phyloP scores from a whole-genome alignment of 2,329 filamentous ascomycete species.

The Ophiostoma piceae region DNA sequence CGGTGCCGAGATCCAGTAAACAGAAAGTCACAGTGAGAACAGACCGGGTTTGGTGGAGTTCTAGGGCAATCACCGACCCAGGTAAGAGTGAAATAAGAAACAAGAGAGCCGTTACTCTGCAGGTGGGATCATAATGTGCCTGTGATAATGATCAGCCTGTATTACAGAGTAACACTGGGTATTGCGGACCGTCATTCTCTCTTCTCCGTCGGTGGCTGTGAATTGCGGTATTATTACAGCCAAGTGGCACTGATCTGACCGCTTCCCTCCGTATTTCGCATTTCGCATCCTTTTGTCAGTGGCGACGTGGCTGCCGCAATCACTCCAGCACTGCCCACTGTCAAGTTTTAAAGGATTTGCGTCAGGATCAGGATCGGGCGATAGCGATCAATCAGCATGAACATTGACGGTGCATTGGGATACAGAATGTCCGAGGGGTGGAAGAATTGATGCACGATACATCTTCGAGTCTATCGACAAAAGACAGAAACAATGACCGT shows the following conservation, averaged over 20 bases:
- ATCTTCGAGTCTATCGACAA: neutral
- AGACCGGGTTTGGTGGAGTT: neutral
- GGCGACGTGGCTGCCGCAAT: neutral
- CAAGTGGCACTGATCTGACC: neutral
- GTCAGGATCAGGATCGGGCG: neutral
- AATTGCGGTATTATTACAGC: neutral
- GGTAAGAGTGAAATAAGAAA: neutral
- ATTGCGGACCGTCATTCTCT: neutral
- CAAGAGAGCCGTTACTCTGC: neutral
- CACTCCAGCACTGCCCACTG: neutral
- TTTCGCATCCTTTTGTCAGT: neutral
- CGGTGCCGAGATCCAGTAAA: conserved; percentile 7
- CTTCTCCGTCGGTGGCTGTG: neutral
- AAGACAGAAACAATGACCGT: neutral
- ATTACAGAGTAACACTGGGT: neutral
- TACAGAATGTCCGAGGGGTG: neutral
- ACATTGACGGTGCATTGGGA: neutral
- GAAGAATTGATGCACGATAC: neutral
- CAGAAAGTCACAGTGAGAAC: neutral
- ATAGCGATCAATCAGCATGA: neutral
- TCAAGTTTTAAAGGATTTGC: neutral
- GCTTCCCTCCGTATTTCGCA: neutral
- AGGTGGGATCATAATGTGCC: neutral
- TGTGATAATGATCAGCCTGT: neutral
- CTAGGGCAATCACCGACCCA: neutral